phyloP scores from a whole-genome alignment of 2,329 filamentous ascomycete genomes.

The Akanthomyces muscarius region DNA sequence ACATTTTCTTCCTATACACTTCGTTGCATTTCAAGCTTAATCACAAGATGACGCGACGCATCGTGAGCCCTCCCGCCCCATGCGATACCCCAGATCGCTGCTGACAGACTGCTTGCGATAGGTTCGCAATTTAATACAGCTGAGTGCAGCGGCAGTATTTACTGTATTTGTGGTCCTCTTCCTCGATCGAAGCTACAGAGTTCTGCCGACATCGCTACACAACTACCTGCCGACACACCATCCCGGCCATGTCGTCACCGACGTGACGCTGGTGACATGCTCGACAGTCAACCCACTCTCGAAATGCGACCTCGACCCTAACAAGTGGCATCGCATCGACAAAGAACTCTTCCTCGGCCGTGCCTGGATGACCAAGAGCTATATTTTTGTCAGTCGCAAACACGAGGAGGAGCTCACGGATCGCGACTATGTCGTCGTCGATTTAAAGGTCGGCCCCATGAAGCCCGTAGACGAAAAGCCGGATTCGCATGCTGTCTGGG shows the following conservation, averaged over 20 bases:
- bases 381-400: slow-evolving; percentile 77
- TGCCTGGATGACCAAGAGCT: slow-evolving; percentile 72
- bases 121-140: slow-evolving; percentile 71
- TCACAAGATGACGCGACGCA: slow-evolving; percentile 23
- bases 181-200: slow-evolving; percentile 83
- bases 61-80: slow-evolving; percentile 3
- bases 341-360: slow-evolving; percentile 82
- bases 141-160: slow-evolving; percentile 60
- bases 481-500: slow-evolving; percentile 65
- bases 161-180: slow-evolving; percentile 71
- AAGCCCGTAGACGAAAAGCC: slow-evolving; percentile 51
- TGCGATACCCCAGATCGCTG: background rate
- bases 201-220: slow-evolving; percentile 81
- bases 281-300: slow-evolving; percentile 70
- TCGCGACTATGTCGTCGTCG: slow-evolving; percentile 74
- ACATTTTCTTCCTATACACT: background rate
- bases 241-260: slow-evolving; percentile 78
- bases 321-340: slow-evolving; percentile 75
- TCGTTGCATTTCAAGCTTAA: background rate
- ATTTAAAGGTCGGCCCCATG: slow-evolving; percentile 68
- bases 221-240: slow-evolving; percentile 83
- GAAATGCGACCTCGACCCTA: slow-evolving; percentile 68
- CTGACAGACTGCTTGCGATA: slow-evolving; percentile 26
- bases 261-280: slow-evolving; percentile 75
- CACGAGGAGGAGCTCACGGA: slow-evolving; percentile 75